Base-by-base conservation (phyloP, 345 rosid genomes). In the Euphorbia peplus region DNA sequence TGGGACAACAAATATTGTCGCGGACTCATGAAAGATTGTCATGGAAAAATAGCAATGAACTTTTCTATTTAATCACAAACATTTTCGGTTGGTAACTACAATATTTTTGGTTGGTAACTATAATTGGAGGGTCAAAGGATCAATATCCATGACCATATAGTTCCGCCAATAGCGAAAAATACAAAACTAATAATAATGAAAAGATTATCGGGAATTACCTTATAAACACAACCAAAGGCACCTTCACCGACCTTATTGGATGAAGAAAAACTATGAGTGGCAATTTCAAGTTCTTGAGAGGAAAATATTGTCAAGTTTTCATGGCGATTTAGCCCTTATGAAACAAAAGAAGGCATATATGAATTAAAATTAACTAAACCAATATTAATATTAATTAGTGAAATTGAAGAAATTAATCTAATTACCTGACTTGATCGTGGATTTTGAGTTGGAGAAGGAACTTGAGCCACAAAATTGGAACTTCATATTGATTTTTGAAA, bases 211-310 rank as follows among this genome's bases (percentile, higher is more conserved):
- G 21, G 9, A 44, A 21, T 60, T 71, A 85, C 92, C 87, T 71
- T 85, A 77, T 84, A 88, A n/a, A 88, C 90, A 63, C 77, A 64
- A 37, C 93, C 90, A 56, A 78, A 85, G 37, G 76, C 83, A 12
- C 93, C 93, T 71, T 78, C 84, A 25, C 90, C 93, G n/a, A 88
- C 66, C 84, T 88, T 84, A 74, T 82, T 85, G 5, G 75, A 76
- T 15, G 73, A 58, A 26, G 81, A 71, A 81, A 85, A 85, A 24
- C 61, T 58, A 15, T 56, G 53, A 4, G 90, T 82, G 54, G 90
- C 90, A 15, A 32, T 63, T 66, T 73, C 73, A 28, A 85, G 72
- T 46, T 84, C 88, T 52, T 72, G 57, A 58, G 55, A 74, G 37
- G 83, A 63, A 77, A 85, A 88, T 9, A 79, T 75, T 24, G 54